Base-by-base conservation (phyloP, 1,284 basidiomycete species). In the Schizophyllum commune region DNA sequence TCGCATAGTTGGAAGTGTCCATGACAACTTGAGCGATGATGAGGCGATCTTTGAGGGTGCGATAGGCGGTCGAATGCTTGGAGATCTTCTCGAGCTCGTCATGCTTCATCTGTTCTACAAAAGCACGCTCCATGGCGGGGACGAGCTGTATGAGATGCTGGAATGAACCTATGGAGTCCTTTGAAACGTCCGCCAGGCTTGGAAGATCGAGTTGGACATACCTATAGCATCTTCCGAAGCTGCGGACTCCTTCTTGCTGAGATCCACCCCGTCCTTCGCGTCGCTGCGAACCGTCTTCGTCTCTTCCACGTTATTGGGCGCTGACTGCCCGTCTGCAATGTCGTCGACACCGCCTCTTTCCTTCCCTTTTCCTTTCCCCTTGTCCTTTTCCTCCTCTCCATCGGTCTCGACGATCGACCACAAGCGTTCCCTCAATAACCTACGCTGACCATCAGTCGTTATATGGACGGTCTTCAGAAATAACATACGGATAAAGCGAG, bases 21-120 rank as follows among this genome's bases (percentile, higher is more conserved):
- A 17, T 7, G n/a, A 73, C 58, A 2, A 67, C 47, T 21, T 60
- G 61, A 6, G 68, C 65, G 15, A 68, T 19, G 57, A 62, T 61
- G 5, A 74, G 60, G 6, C 66, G 65, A 0, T 69, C 62, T 58
- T 75, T 76, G 3, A 64, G 27, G 0, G 5, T 6, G 47, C 34
- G 63, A 62, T 70, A 71, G 0, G 61, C 61, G n/a, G 47, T 2
- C 19, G 62, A 59, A n/a, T 33, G 13, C 27, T 3, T 56, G 2
- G 0, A 15, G 11, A n/a, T 68, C 7, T 57, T 62, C 0, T 22
- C 22, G 1, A 69, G 57, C 11, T 65, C 61, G 0, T 67, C 59
- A 1, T 56, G 53, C 19, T 73, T 60, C 19, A 47, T 47, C 13
- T 17, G 39, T 3, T 47, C 17, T 3, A 4, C 39, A 8, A 47